Evolutionary conservation across 1,284 basidiomycete genomes (phyloP).

Genomic region (Naganishia cerealis): DNA sequence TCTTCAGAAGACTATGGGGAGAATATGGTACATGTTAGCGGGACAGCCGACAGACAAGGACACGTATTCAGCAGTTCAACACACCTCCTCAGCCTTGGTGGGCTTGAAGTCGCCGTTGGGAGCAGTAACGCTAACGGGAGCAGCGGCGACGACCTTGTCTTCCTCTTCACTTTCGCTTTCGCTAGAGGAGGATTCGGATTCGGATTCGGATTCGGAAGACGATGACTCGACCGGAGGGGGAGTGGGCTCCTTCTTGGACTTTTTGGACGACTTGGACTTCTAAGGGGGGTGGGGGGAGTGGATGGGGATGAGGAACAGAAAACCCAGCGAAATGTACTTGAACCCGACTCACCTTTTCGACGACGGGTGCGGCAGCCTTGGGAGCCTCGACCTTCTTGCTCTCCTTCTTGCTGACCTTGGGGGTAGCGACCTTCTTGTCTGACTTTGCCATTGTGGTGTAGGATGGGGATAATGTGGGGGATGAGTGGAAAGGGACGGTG

Average conservation of each 20-base stretch:
- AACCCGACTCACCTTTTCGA: slow-evolving; percentile 28
- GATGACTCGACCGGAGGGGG: slow-evolving; percentile 39
- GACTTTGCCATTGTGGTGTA: slow-evolving; percentile 51
- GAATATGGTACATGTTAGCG: neutral
- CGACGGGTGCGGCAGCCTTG: slow-evolving; percentile 41
- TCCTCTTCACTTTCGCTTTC: slow-evolving; percentile 45
- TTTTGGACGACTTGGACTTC: slow-evolving; percentile 38
- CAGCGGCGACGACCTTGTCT: slow-evolving; percentile 50
- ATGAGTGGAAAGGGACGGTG: neutral
- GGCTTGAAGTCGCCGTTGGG: slow-evolving; percentile 19
- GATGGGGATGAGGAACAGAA: neutral
- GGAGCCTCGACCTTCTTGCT: slow-evolving; percentile 45
- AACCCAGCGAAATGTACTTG: neutral
- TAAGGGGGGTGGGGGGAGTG: neutral
- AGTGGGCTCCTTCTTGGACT: slow-evolving; percentile 53
- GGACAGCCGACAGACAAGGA: neutral
- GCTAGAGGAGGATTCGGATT: slow-evolving; percentile 45
- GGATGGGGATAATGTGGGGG: neutral
- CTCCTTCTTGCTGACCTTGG: slow-evolving; percentile 41
- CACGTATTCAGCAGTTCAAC: neutral
- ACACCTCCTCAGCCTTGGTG: slow-evolving; percentile 21
- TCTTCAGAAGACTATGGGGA: slow-evolving; percentile 10
- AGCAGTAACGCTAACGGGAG: slow-evolving; percentile 38
- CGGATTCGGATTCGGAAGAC: slow-evolving; percentile 41
- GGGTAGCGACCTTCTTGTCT: slow-evolving; percentile 46